Base-by-base conservation (phyloP, 202 grass and related monocot species). In the Schoenoplectus tabernaemontani region DNA sequence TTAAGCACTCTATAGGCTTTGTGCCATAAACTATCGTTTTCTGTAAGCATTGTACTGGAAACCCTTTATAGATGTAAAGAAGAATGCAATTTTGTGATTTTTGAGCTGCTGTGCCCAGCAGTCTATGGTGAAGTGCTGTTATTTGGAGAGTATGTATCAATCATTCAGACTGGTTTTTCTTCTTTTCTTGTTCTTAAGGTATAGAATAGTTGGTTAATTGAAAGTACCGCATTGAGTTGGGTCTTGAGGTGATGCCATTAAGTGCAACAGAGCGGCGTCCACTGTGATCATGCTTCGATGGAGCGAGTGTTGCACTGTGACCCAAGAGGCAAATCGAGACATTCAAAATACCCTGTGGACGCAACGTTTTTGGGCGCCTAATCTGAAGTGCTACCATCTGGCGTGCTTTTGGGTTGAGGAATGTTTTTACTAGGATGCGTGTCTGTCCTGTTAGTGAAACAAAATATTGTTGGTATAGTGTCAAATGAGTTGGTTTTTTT, bases 331-430 rank as follows among this genome's bases (percentile, higher is more conserved):
- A 56, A 54, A 92, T 85, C 2, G 84, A 77, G 48, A 97, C 82
- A 85, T 98, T 98, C 3, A 98, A 73, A 77, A 98, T 67, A 13
- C 95, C 95, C 58, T 89, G 84, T 10, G 91, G 91, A 20, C 83
- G 84, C 32, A 93, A 87, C 1, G 91, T 83, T 13, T 78, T 67
- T 8, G 91, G 91, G 3, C 87, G 85, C 56, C 84, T 88, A 28
- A 93, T 88, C 71, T 87, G 84, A 47, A 93, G 87, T 11, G 91
- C 89, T 30, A 87, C 86, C 71, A 85, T 86, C 76, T 87, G 86
- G 53, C 76, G 68, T 1, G 47, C 48, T 11, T 3, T 23, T 11
- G 33, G 50, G 30, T 61, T 70, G 42, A 88, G 73, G 85, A 91
- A 86, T 19, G 94, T 71, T 80, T 86, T 90, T 4, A 93, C 75